These are phyloP conservation scores for Populus hybrid DNA, from an alignment of 441 rosid species.

Conservation along the genomic window DNA sequence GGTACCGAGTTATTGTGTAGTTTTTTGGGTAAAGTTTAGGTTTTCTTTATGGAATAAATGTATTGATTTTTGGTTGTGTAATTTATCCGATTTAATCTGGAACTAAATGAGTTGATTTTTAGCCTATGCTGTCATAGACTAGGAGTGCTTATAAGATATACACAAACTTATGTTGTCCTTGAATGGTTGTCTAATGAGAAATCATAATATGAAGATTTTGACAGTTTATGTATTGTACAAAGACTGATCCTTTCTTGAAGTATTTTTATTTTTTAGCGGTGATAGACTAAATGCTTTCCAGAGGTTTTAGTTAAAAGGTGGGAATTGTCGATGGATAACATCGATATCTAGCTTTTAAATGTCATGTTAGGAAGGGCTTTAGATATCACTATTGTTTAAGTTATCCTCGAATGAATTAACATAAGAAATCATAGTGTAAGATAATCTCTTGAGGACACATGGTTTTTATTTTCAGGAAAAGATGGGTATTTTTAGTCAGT, in stretches of 20 bases:
- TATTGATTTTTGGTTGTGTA: background rate
- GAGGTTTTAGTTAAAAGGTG: background rate
- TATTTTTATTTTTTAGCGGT: background rate
- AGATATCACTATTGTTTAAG: background rate
- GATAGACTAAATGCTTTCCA: background rate
- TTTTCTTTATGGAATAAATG: background rate
- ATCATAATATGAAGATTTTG: background rate
- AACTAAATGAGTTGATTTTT: no score
- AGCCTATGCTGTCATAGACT: background rate
- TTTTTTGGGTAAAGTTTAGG: background rate
- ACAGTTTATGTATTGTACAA: background rate
- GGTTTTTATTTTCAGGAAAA: no score
- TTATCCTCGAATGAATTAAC: background rate
- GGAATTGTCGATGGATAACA: background rate
- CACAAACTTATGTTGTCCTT: background rate
- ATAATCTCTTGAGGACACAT: no score
- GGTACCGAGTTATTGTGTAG: slow-evolving; percentile 37
- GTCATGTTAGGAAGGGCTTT: background rate
- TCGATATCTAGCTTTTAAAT: background rate
- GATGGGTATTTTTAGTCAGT: background rate
- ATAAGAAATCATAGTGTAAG: background rate
- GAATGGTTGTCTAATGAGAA: background rate
- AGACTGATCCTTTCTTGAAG: background rate
- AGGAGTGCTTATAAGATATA: background rate
- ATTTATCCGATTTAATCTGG: background rate